Base-by-base conservation (phyloP, 352 stramenopile species). In the Aphanomyces invadans region DNA sequence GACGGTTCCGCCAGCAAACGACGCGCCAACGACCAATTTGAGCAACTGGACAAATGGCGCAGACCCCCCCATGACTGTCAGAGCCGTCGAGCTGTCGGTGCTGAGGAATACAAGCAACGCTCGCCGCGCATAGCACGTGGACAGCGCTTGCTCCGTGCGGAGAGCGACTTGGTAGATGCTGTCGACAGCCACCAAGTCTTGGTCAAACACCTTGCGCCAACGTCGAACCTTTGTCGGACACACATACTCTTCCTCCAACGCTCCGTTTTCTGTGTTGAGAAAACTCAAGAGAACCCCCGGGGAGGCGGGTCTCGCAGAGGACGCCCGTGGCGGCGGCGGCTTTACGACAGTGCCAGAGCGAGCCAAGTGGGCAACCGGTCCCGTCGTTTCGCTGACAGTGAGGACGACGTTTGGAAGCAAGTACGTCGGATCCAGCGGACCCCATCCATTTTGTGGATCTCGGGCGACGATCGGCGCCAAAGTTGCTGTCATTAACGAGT, bases 171-270 rank as follows among this genome's bases (percentile, higher is more conserved):
- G 75, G 68, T 92, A 79, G 39, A 95, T 93, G 61, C 84, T 92
- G 52, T 78, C 53, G 0, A 89, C 79, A 7, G 74, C 76, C 7
- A 83, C 70, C 3, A 93, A 63, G 3, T 75, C 70, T 66, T 95
- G 84, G 45, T 95, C 83, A 45, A 90, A 95, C 42, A 95, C 87
- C 42, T 75, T 79, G 4, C 79, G 86, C 60, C 92, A 81, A 3
- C 86, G 79, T n/a, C 80, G 77, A 45, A 93, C 79, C 66, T 92
- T 76, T 48, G 77, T 83, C 19, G 86, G 79, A 28, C 73, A 69
- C 60, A 90, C 78, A 81, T 79, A 93, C 68, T 93, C 81, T 38
- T 93, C 84, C 70, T 95, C 86, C 57, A 88, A 92, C 12, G 85
- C 84, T 3, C 86, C 86, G 12, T 83, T 92, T 53, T 95, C 86